Base-by-base conservation (phyloP, 495 filamentous ascomycete species). In the Tuber melanosporum region DNA sequence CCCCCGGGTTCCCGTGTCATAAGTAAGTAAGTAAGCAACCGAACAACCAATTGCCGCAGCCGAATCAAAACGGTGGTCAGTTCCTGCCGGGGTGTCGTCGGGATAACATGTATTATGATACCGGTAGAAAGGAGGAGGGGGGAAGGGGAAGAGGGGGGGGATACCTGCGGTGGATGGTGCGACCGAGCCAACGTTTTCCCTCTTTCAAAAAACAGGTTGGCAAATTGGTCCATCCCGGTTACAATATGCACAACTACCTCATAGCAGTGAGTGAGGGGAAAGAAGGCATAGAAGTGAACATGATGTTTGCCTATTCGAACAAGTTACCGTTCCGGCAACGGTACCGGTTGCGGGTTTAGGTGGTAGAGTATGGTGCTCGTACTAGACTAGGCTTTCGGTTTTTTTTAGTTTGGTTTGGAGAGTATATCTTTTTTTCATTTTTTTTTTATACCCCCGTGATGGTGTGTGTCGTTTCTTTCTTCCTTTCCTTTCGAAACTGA, bases 201-300 rank as follows among this genome's bases (percentile, higher is more conserved):
- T 3, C 22, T 57, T 26, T 26, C 9, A 57, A 57, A 43, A 43
- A 43, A 10, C 49, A 57, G 49, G 22, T 57, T 57, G 49, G 22
- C n/a, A 12, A 2, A 26, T 57, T 57, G 39, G 39, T 41, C 39
- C 49, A 57, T 57, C 49, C 49, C n/a, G 22, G 49, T 57, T 57
- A 57, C 49, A 57, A 66, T 66, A 66, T 66, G 57, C 57, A 66
- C 57, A 17, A 66, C 57, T 66, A 66, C 57, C 57, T 66, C 57
- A 66, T 66, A 15, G 57, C 9, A n/a, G 22, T 7, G 17, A 10
- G 8, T 57, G 49, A 9, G 15, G 22, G 39, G 39, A 41, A 41
- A 41, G 39, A 41, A 41, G 45, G 45, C 45, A 46, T 15, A 14
- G 45, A 46, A 26, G 7, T 1, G 49, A 57, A 26, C 22, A 57